Evolutionary conservation across 1,284 basidiomycete species (phyloP), one percentile per base, ranked within the genome.

Genomic region (Dichomitus squalens): DNA sequence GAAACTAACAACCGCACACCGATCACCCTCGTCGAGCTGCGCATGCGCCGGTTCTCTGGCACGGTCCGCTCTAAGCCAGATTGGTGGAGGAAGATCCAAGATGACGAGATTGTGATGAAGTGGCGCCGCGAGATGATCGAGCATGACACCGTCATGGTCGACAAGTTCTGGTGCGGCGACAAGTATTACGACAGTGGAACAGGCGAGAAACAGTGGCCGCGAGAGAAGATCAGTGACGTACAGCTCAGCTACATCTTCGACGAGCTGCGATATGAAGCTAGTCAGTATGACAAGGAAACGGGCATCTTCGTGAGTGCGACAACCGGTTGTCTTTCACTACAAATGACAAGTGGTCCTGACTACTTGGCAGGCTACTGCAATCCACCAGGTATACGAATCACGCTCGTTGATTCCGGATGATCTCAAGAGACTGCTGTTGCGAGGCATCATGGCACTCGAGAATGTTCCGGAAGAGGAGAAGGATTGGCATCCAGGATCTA

Each of bases 221-320:
- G 33, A 3, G 48, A 49, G 8, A 8, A 4, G 16, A 18, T 49
- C 12, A 46, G 20, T 6, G 43, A 46, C 4, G 25, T 21, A 5
- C 43, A 46, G 25, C 43, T 46, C 25, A 29, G 18, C 14, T 82
- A 82, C 68, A 74, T 81, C 31, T 62, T 83, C 9, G 77, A 79
- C 52, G 81, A 83, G 63, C 68, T 83, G 4, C 66, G 62, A 7
- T 79, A 79, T 2, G 82, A 81, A 61, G 75, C 73, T 39, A 60
- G 67, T 7, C 68, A 82, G 7, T 65, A 75, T 34, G 76, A 82
- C 55, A 69, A 72, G 23, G 58, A 64, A 5, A 68, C 72, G 47
- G 52, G 64, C 41, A 79, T 77, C 79, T 75, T 70, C 59, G 72
- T 58, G 25, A 46, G 43, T 46, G 5, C 4, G 7, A 16, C 6